phyloP scores from a whole-genome alignment of 345 rosid species.

The Hevea brasiliensis region DNA sequence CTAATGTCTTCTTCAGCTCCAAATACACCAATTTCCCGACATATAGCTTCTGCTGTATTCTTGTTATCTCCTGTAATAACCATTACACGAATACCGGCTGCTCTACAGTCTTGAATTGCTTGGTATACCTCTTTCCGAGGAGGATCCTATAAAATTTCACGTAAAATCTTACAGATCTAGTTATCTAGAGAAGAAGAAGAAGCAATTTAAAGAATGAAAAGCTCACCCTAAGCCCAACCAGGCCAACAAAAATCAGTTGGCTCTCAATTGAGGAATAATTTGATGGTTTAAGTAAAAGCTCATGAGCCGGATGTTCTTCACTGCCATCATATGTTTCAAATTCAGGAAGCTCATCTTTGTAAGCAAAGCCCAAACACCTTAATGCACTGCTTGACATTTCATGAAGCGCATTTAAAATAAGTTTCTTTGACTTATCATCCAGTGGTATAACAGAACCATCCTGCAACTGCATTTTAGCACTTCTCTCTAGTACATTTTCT shows the following conservation, averaged over 20 bases:
- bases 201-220: slow-evolving; percentile 8
- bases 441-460: slow-evolving; percentile 67
- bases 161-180: no score
- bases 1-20: slow-evolving; percentile 59
- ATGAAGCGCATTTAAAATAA: slow-evolving; percentile 55
- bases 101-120: slow-evolving; percentile 93
- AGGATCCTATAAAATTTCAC: slow-evolving; percentile 71
- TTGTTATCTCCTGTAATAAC: slow-evolving; percentile 97
- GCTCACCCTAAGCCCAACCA: slow-evolving; percentile 84
- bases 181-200: slow-evolving; percentile 12
- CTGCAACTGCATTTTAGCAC: slow-evolving; percentile 62
- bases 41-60: slow-evolving; percentile 92
- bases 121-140: slow-evolving; percentile 91
- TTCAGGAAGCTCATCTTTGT: slow-evolving; percentile 49
- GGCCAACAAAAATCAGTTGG: slow-evolving; percentile 70
- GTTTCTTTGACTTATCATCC: slow-evolving; percentile 56
- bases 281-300: no score
- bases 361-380: slow-evolving; percentile 87
- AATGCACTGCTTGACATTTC: slow-evolving; percentile 79
- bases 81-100: slow-evolving; percentile 96
- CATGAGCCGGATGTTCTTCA: slow-evolving; percentile 94
- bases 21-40: slow-evolving; percentile 90
- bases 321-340: slow-evolving; percentile 76
- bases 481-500: slow-evolving; percentile 84
- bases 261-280: slow-evolving; percentile 82